Conservation (phyloP, 2,329 filamentous ascomycete species). For the Polytolypa hystricis region DNA sequence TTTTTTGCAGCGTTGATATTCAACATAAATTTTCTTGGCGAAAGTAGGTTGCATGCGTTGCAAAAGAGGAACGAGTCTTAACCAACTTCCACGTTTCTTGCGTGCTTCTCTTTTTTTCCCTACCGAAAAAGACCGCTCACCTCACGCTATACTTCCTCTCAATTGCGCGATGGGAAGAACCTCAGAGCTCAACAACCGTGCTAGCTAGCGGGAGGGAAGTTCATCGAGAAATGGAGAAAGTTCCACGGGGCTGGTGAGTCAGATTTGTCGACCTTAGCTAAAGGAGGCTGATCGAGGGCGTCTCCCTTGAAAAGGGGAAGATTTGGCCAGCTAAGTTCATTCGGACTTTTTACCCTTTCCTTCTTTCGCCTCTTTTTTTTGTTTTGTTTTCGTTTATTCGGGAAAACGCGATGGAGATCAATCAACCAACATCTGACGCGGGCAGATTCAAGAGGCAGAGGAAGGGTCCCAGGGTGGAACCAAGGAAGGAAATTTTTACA, state of each 20-base stretch:
- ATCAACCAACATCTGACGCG: constrained; percentile 1
- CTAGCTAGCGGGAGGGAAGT: too few relatives aligned
- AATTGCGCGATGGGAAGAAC: background rate
- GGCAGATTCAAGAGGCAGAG: constrained; percentile 1
- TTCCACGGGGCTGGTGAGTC: constrained; percentile 17
- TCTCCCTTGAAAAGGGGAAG: background rate
- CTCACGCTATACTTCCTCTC: background rate
- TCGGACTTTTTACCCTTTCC: constrained; percentile 3
- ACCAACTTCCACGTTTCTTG: background rate
- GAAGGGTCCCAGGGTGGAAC: background rate
- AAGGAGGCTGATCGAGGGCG: constrained; percentile 10
- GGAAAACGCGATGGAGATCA: background rate
- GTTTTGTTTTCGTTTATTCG: background rate
- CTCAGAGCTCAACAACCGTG: background rate
- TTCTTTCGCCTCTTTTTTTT: background rate
- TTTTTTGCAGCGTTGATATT: constrained; percentile 12
- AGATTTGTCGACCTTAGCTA: constrained; percentile 15
- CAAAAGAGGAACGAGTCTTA: background rate
- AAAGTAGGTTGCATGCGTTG: constrained; percentile 8
- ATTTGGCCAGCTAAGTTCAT: constrained; percentile 5
- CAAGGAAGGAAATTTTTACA: background rate
- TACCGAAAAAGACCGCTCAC: background rate
- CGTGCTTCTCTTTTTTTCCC: background rate
- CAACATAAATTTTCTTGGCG: constrained; percentile 10
- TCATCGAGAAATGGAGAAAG: too few relatives aligned